Conservation (phyloP, 495 filamentous ascomycete genomes). For the Tricharina praecox region DNA sequence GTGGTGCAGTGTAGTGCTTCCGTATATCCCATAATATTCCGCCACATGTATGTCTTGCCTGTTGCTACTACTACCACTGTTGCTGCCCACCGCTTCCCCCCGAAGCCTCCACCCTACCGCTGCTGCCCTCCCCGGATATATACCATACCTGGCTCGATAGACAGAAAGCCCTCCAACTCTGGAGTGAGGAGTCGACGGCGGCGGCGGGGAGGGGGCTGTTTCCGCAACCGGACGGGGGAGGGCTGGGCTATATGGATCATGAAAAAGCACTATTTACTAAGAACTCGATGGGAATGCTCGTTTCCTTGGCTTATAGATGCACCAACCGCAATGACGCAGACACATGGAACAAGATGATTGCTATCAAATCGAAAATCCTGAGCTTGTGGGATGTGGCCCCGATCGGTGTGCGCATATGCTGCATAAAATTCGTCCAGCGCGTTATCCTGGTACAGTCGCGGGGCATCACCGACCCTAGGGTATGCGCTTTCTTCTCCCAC, state of each 20-base stretch:
- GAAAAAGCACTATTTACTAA: background rate
- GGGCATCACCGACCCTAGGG: conserved; percentile 71
- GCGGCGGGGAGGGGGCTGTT: too few relatives aligned
- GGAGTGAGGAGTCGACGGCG: too few relatives aligned
- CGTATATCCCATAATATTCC: conserved; percentile 78
- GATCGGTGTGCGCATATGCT: conserved; percentile 67
- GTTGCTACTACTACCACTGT: background rate
- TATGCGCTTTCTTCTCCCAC: conserved; percentile 30
- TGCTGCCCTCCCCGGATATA: background rate
- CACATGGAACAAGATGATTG: conserved; percentile 71
- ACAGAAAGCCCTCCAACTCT: background rate
- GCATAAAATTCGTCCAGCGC: conserved; percentile 89
- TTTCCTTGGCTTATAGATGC: conserved; percentile 43
- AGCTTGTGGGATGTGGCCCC: conserved; percentile 71
- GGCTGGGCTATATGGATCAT: too few relatives aligned
- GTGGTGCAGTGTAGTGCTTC: conserved; percentile 72
- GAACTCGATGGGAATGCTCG: conserved; percentile 10
- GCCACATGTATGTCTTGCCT: conserved; percentile 64
- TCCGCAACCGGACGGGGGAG: too few relatives aligned
- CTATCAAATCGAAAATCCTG: conserved; percentile 77
- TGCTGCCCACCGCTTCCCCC: background rate
- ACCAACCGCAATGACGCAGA: conserved; percentile 60
- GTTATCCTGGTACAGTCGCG: conserved; percentile 84
- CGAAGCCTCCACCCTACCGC: background rate
- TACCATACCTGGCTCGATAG: background rate